Conservation (phyloP, 768 basidiomycete genomes). For the Phaffia tasmanica region DNA sequence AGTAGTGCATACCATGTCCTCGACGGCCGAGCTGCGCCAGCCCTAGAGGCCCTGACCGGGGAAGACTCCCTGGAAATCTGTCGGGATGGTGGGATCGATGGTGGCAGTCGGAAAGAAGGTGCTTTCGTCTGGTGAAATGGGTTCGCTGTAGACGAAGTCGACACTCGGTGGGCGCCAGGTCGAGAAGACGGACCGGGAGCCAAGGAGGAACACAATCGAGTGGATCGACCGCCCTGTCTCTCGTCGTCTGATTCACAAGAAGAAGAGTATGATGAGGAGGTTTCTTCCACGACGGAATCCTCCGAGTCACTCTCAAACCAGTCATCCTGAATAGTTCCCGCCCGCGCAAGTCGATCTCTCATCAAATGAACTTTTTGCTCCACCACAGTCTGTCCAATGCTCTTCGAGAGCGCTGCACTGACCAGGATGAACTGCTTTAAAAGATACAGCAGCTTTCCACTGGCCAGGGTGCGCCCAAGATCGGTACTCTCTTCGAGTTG, state of each 20-base stretch:
- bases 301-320: constrained; percentile 14
- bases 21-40: constrained; percentile 5
- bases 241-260: not conserved
- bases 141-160: not conserved
- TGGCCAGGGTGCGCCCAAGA: no score
- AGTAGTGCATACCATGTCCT: constrained; percentile 18
- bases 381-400: not conserved
- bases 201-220: not conserved
- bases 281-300: not conserved
- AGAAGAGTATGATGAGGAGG: no score
- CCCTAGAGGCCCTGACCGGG: not conserved
- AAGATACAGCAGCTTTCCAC: no score
- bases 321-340: not conserved
- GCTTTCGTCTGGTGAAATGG: not conserved
- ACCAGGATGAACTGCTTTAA: no score
- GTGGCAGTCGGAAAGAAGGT: not conserved
- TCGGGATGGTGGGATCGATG: constrained; percentile 12
- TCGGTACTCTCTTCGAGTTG: not conserved
- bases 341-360: no score
- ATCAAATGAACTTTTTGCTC: not conserved
- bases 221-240: not conserved
- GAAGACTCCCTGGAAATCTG: not conserved
- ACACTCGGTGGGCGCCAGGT: not conserved
- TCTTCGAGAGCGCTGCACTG: not conserved
- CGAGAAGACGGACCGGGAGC: not conserved